phyloP scores from a whole-genome alignment of 495 filamentous ascomycete genomes.

The Poronia punctata region DNA sequence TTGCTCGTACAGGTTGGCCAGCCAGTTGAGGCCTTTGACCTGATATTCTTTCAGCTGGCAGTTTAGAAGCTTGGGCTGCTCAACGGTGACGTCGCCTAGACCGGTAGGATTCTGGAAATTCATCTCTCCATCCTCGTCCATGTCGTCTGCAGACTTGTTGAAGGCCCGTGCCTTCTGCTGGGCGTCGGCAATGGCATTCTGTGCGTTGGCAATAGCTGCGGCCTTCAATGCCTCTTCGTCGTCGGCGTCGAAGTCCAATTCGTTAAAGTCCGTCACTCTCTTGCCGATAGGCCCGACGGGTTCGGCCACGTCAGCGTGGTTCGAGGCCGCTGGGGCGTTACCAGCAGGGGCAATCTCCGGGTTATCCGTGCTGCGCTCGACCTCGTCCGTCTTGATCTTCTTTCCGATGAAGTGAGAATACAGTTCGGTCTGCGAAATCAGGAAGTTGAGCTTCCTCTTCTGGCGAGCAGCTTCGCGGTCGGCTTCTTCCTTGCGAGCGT shows the following conservation, averaged over 20 bases:
- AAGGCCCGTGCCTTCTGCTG: slow-evolving; percentile 90
- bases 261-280: slow-evolving; percentile 88
- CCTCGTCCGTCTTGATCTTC: slow-evolving; percentile 94
- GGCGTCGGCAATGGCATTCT: slow-evolving; percentile 91
- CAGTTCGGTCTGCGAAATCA: slow-evolving; percentile 96
- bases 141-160: slow-evolving; percentile 58
- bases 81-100: slow-evolving; percentile 85
- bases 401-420: slow-evolving; percentile 99
- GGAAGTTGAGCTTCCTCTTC: slow-evolving; percentile 97
- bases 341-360: slow-evolving; percentile 51
- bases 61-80: slow-evolving; percentile 89
- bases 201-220: slow-evolving; percentile 91
- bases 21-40: slow-evolving; percentile 96
- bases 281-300: slow-evolving; percentile 47
- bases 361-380: slow-evolving; percentile 80
- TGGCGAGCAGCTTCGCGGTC: slow-evolving; percentile 95
- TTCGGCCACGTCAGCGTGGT: slow-evolving; percentile 50
- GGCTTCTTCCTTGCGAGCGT: slow-evolving; percentile 91
- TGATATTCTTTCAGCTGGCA: slow-evolving; percentile 97
- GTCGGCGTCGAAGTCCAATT: slow-evolving; percentile 91
- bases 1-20: slow-evolving; percentile 97
- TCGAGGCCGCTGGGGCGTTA: slow-evolving; percentile 37
- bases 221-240: slow-evolving; percentile 75
- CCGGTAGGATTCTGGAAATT: slow-evolving; percentile 99
- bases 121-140: slow-evolving; percentile 87